Percentiles rank a stretch among this genome's conserved stretches.
phyloP scores from a whole-genome alignment of 2,329 filamentous ascomycete genomes.

The Arthrobotrys iridis region DNA sequence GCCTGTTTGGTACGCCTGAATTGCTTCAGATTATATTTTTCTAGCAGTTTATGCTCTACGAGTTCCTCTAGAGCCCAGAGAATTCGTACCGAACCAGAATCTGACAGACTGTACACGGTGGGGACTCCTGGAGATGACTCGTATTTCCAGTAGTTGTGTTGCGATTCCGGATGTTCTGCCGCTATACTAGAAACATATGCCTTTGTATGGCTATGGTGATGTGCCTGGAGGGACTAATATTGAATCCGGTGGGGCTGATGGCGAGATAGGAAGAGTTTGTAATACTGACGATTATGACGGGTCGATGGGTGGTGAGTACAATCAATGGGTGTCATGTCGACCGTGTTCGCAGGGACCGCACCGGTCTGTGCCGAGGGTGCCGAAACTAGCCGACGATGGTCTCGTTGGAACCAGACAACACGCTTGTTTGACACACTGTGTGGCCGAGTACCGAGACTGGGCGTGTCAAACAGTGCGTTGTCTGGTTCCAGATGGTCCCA shows the following conservation, averaged over 20 bases:
- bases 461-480: too few relatives aligned
- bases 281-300: not conserved
- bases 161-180: not conserved
- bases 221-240: too few relatives aligned
- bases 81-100: slow-evolving; percentile 23
- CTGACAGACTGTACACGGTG: slow-evolving; percentile 34
- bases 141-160: slow-evolving; percentile 44
- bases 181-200: not conserved
- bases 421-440: too few relatives aligned
- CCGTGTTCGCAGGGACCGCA: not conserved
- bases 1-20: slow-evolving; percentile 18
- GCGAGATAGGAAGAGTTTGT: not conserved
- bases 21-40: slow-evolving; percentile 35
- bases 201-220: too few relatives aligned
- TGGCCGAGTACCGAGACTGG: too few relatives aligned
- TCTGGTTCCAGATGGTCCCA: too few relatives aligned
- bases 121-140: slow-evolving; percentile 32
- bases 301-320: too few relatives aligned
- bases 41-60: slow-evolving; percentile 24
- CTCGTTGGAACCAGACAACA: too few relatives aligned
- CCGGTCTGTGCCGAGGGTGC: too few relatives aligned
- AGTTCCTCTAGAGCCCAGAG: slow-evolving; percentile 47
- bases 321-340: too few relatives aligned
- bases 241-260: not conserved
- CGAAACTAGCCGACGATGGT: too few relatives aligned